Percentiles rank a stretch among this genome's conserved stretches.
phyloP scores from a whole-genome alignment of 2,329 filamentous ascomycete species.

The Alternaria incomplexa region DNA sequence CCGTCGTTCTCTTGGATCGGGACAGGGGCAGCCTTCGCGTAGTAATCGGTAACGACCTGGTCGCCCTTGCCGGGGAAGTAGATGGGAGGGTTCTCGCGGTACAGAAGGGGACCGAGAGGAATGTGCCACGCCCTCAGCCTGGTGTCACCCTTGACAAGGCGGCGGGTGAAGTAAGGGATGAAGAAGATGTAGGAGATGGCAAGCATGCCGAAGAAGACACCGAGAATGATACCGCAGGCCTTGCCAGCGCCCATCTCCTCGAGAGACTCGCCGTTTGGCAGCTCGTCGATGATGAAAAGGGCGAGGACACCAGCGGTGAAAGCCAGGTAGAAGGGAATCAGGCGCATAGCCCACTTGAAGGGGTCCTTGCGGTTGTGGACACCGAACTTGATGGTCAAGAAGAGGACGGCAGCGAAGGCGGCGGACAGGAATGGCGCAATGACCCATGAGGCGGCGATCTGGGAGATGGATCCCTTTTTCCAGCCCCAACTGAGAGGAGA shows the following conservation, averaged over 20 bases:
- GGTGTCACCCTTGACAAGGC: slow-evolving; percentile 33
- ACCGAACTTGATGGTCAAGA: slow-evolving; percentile 57
- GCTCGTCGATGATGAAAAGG: slow-evolving; percentile 65
- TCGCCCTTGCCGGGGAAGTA: slow-evolving; percentile 51
- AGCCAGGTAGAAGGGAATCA: slow-evolving; percentile 58
- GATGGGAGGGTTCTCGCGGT: slow-evolving; percentile 49
- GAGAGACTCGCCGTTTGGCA: slow-evolving; percentile 41
- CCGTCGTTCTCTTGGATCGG: background rate
- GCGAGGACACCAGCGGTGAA: slow-evolving; percentile 57
- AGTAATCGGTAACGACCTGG: slow-evolving; percentile 50
- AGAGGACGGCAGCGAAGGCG: slow-evolving; percentile 58
- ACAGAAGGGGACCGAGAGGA: slow-evolving; percentile 49
- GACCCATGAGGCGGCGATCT: slow-evolving; percentile 54
- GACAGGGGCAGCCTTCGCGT: slow-evolving; percentile 38
- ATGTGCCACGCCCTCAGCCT: slow-evolving; percentile 35
- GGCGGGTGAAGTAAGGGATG: slow-evolving; percentile 37
- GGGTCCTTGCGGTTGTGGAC: slow-evolving; percentile 59
- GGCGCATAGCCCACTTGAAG: slow-evolving; percentile 57
- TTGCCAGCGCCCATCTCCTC: slow-evolving; percentile 41
- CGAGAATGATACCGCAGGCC: slow-evolving; percentile 34
- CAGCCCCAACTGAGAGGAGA: slow-evolving; percentile 35
- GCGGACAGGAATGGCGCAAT: slow-evolving; percentile 58
- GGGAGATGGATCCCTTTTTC: slow-evolving; percentile 35
- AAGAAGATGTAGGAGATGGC: slow-evolving; percentile 35
- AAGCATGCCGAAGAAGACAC: slow-evolving; percentile 33